Evolutionary conservation across 345 rosid species (phyloP), one percentile per base, ranked within the genome.

Genomic region (Euphorbia pulcherrima): DNA sequence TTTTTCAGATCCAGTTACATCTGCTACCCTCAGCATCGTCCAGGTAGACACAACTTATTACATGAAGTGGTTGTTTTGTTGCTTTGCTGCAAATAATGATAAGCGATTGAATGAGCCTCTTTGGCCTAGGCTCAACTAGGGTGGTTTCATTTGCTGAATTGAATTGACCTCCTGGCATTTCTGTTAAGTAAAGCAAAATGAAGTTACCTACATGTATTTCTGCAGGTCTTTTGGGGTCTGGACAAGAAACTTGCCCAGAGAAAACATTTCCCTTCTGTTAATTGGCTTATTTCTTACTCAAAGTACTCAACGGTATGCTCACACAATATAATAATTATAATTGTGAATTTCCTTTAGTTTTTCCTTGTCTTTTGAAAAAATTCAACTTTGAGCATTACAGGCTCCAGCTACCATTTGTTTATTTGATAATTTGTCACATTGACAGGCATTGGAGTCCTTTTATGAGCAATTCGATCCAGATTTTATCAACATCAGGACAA

Each of bases 231-330:
- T 84, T 95, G 99, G 99, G 99, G 99, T 79, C 84, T 95, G 78
- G 99, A 95, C 82, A 95, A 95, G 88, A 95, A 95, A 82, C 96
- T 95, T 80, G 98, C 99, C n/a, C 99, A 92, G 83, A 87, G 99
- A 79, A 95, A 95, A 73, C 99, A 95, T 87, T 95, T 95, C 64
- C 99, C 99, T 60, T 94, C 99, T 69, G 99, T 94, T n/a, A 94
- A 94, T 75, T 95, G 99, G 99, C 86, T 95, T 66, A 95, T 95
- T 75, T 95, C 99, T 58, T 95, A 95, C 86, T 95, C 99, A 20
- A 95, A 95, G 82, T 95, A 95, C 67, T 85, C 99, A 18, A 60
- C 89, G 75, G 99, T 95, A 84, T 71, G 88, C 71, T 74, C 48
- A 58, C 54, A 58, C 23, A 59, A 23, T 63, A 23, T 26, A 52